Evolutionary conservation across 176 grass and related monocot genomes (phyloP).

Genomic region (Tillandsia leiboldiana): DNA sequence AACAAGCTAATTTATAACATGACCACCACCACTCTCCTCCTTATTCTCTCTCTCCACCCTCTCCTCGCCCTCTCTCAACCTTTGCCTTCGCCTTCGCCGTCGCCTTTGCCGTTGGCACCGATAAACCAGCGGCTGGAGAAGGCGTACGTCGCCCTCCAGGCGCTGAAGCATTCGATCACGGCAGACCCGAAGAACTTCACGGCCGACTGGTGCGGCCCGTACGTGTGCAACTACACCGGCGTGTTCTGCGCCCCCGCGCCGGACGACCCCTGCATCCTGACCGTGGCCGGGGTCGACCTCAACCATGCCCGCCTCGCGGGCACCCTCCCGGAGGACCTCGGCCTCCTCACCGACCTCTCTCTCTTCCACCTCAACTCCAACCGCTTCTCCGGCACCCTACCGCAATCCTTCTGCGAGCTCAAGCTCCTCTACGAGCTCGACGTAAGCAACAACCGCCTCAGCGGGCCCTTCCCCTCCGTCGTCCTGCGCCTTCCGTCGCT

Average conservation of each 20-base stretch:
- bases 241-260: slow-evolving; percentile 67
- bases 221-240: slow-evolving; percentile 67
- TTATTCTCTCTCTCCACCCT: slow-evolving; percentile 19
- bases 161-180: slow-evolving; percentile 69
- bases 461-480: slow-evolving; percentile 48
- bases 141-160: slow-evolving; percentile 67
- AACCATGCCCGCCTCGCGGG: slow-evolving; percentile 59
- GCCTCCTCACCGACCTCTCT: slow-evolving; percentile 59
- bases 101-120: slow-evolving; percentile 10
- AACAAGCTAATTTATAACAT: neutral
- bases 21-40: slow-evolving; percentile 11
- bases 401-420: slow-evolving; percentile 39
- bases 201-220: slow-evolving; percentile 52
- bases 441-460: slow-evolving; percentile 71
- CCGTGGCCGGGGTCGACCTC: slow-evolving; percentile 62
- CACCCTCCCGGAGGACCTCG: slow-evolving; percentile 48
- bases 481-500: slow-evolving; percentile 52
- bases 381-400: slow-evolving; percentile 43
- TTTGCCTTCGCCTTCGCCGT: slow-evolving; percentile 26
- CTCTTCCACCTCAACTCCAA: slow-evolving; percentile 91
- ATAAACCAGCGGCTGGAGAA: slow-evolving; percentile 60
- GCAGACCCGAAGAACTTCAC: slow-evolving; percentile 70
- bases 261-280: slow-evolving; percentile 52
- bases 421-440: slow-evolving; percentile 65
- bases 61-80: slow-evolving; percentile 35